phyloP scores from a whole-genome alignment of 768 basidiomycete genomes.

The Pleurotus salmoneostramineus region DNA sequence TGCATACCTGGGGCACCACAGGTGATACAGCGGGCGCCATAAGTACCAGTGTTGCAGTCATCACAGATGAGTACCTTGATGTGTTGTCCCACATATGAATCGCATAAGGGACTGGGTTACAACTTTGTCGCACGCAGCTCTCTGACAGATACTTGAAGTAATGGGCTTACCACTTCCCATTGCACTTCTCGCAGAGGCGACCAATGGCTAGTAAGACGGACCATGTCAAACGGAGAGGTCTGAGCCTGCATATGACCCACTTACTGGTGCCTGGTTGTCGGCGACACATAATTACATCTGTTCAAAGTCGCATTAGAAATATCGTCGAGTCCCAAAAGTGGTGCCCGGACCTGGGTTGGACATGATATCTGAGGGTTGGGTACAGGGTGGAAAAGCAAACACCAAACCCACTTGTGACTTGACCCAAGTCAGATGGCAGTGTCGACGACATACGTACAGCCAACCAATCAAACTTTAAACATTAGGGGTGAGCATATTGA shows the following conservation, averaged over 20 bases:
- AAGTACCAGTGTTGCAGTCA: constrained; percentile 98
- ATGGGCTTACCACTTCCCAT: constrained; percentile 89
- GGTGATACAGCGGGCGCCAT: constrained; percentile 96
- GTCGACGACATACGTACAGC: neutral
- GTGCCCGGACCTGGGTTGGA: constrained; percentile 76
- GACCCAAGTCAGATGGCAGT: neutral
- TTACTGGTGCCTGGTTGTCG: constrained; percentile 95
- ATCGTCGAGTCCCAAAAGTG: neutral
- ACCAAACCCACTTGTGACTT: neutral
- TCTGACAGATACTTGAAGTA: neutral
- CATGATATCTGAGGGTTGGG: constrained; percentile 37
- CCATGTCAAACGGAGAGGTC: neutral
- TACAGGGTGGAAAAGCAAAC: neutral
- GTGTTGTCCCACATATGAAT: constrained; percentile 98
- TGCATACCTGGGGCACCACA: constrained; percentile 88
- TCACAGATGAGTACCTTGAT: constrained; percentile 98
- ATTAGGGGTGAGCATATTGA: too few species aligned
- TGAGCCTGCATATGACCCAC: constrained; percentile 19
- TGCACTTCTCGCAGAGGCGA: constrained; percentile 97
- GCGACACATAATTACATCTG: constrained; percentile 98
- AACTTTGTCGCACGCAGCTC: neutral
- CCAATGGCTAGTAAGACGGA: constrained; percentile 70
- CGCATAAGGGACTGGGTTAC: constrained; percentile 82
- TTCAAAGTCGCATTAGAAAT: constrained; percentile 1
- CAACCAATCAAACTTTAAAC: too few species aligned